A percentile compares a stretch with the other conserved stretches of the same genome.
Evolutionary conservation across 306 rosid species (phyloP).

Genomic region (Ziziphus jujuba): DNA sequence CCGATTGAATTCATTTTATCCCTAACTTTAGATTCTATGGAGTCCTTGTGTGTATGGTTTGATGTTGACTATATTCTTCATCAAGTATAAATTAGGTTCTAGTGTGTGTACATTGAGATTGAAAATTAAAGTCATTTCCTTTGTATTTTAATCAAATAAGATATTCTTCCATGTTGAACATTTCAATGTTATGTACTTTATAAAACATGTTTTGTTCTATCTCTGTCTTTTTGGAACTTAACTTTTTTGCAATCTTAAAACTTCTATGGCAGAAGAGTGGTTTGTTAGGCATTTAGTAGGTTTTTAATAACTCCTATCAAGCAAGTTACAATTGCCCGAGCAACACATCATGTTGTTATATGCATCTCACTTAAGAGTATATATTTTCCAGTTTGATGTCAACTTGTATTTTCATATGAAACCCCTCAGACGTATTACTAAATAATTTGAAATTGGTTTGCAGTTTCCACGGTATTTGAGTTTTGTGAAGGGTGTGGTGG

Average conservation of each 20-base stretch:
- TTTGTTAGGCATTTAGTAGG: too few relatives aligned
- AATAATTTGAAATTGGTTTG: conserved; percentile 19
- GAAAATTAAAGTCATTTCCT: not conserved
- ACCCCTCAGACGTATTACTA: not conserved
- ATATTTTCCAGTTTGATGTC: conserved; percentile 5
- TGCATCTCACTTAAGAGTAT: not conserved
- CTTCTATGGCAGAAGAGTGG: too few relatives aligned
- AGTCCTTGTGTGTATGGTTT: not conserved
- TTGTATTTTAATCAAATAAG: too few relatives aligned
- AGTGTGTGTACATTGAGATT: not conserved
- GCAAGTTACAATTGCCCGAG: not conserved
- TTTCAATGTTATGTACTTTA: too few relatives aligned
- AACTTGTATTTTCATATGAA: not conserved
- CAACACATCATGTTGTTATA: conserved; percentile 1
- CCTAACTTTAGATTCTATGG: conserved; percentile 9
- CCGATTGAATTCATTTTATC: not conserved
- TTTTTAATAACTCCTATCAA: too few relatives aligned
- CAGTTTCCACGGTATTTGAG: conserved; percentile 97
- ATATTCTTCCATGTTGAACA: too few relatives aligned
- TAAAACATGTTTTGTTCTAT: not conserved
- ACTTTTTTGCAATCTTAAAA: too few relatives aligned
- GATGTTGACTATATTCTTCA: not conserved
- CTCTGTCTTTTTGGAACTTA: too few relatives aligned
- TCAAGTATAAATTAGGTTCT: not conserved
- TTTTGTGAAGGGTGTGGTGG: conserved; percentile 97